Evolutionary conservation across 352 stramenopile genomes (phyloP), one percentile per base, ranked within the genome.

Genomic region (Pythium brachiatum): DNA sequence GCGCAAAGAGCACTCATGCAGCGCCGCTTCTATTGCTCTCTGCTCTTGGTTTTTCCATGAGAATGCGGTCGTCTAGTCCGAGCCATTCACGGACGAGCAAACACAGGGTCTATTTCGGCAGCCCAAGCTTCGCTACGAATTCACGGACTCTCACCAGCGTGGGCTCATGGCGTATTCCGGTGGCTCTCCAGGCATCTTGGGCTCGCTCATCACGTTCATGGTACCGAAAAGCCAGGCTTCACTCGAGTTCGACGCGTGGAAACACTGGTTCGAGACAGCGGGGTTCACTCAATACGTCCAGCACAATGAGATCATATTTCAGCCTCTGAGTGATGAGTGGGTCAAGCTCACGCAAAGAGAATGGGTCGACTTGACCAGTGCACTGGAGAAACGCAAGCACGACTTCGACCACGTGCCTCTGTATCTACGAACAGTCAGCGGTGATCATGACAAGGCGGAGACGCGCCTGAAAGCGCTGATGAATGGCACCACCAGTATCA

Each of bases 401-500:
- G 39, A 13, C 15, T 47, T 18, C 2, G 39, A 47, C 16, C 39
- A 9, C 39, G 16, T 47, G 39, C 15, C 21, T 6, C 16, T 21
- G 39, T 7, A 47, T 21, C 39, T 21, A 20, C 39, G 32, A 38
- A 38, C 39, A 3, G 34, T 18, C 34, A 15, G 34, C 12, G 9
- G 34, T 16, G 34, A 39, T 18, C 12, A 39, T 39, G 34, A 16
- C 4, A 39, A 16, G 2, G 2, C 34, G 34, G 11, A 2, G 34
- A 8, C 34, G 9, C 5, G 9, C n/a, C n/a, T n/a, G n/a, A n/a
- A n/a, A 39, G 34, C 9, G 12, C 34, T 15, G 34, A 39, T 13
- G 2, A 39, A 2, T 60, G 81, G 85, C 39, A 90, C 92, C 55
- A 92, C 92, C 72, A 81, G 90, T 70, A 86, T 89, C 36, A 61